Conservation (phyloP, 2,329 filamentous ascomycete genomes). For the Neofusicoccum cordaticola region DNA sequence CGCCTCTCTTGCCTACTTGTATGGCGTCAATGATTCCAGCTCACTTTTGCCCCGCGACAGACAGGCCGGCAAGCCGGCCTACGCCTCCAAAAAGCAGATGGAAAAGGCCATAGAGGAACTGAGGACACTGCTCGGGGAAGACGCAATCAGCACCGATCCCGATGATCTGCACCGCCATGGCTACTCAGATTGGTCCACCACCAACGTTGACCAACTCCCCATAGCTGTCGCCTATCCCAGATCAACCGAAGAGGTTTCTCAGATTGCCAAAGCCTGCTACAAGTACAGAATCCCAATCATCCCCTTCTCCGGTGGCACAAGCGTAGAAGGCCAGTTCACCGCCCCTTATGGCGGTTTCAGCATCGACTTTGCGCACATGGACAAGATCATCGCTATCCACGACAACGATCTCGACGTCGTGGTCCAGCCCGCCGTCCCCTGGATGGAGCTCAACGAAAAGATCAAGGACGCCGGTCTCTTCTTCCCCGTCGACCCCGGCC, state of each 20-base stretch:
- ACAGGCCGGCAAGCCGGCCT: slow-evolving; percentile 35
- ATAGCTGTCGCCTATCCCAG: slow-evolving; percentile 65
- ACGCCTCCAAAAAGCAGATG: slow-evolving; percentile 52
- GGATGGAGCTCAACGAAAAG: slow-evolving; percentile 81
- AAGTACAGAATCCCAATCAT: slow-evolving; percentile 78
- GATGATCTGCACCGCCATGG: slow-evolving; percentile 65
- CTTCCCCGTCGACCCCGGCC: slow-evolving; percentile 86
- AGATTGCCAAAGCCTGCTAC: slow-evolving; percentile 68
- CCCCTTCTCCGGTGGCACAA: slow-evolving; percentile 81
- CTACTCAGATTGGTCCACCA: slow-evolving; percentile 68
- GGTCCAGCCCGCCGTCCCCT: slow-evolving; percentile 87
- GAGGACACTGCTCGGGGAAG: slow-evolving; percentile 52
- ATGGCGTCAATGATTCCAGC: slow-evolving; percentile 41
- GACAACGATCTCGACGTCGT: slow-evolving; percentile 89
- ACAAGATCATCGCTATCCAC: slow-evolving; percentile 74
- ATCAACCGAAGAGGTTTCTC: slow-evolving; percentile 63
- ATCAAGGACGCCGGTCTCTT: slow-evolving; percentile 75
- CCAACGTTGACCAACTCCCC: slow-evolving; percentile 62
- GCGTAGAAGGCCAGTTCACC: slow-evolving; percentile 85
- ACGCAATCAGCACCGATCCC: slow-evolving; percentile 61
- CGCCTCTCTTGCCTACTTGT: slow-evolving; percentile 51
- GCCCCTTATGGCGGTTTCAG: slow-evolving; percentile 83
- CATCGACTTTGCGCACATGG: slow-evolving; percentile 87
- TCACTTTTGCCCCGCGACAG: slow-evolving; percentile 27
- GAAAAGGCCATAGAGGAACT: slow-evolving; percentile 58